Evolutionary conservation across 164 flowering plant species (phyloP), one percentile per base, ranked within the genome.

Genomic region (Stephania cephalantha): DNA sequence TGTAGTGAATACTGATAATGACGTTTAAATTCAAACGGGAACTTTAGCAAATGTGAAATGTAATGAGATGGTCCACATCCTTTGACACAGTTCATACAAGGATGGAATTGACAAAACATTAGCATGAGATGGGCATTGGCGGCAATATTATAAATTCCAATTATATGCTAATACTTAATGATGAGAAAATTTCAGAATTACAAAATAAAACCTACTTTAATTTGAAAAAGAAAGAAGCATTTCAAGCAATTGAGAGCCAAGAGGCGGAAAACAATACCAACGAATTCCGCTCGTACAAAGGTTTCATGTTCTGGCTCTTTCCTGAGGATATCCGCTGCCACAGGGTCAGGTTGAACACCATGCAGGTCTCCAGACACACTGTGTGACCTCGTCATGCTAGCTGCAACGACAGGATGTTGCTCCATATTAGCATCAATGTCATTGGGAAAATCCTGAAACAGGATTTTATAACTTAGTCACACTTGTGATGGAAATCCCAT

Each of bases 291-390:
- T 74, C 94, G 88, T 7, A 87, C 90, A 71, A 76, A 76, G 25
- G 73, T 76, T 76, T 74, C 76, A 20, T 74, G 76, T 64, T 74
- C 76, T 15, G 76, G 76, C 71, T 74, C 76, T 68, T 74, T 76
- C n/a, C 98, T 85, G 1, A 96, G 84, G 79, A 96, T 94, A 84
- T 96, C 98, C 79, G 99, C 99, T 64, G 99, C 97, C 72, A 96
- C 86, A 69, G 99, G 98, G 72, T 92, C 95, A 78, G 97, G 97
- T 73, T 85, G 99, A 69, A 92, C 95, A 75, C 99, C 96, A 86
- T 96, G 99, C 69, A 96, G 86, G 78, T 96, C 97, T 74, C 98
- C 99, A 74, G 99, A 89, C 18, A 90, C 89, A 82, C 98, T 94
- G 66, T 92, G 97, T 13, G 98, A 88, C 29, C 97, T 88, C 77